Percentiles rank a stretch among this genome's conserved stretches.
phyloP scores from a whole-genome alignment of 768 basidiomycete species.

The Pleurotus platypus region DNA sequence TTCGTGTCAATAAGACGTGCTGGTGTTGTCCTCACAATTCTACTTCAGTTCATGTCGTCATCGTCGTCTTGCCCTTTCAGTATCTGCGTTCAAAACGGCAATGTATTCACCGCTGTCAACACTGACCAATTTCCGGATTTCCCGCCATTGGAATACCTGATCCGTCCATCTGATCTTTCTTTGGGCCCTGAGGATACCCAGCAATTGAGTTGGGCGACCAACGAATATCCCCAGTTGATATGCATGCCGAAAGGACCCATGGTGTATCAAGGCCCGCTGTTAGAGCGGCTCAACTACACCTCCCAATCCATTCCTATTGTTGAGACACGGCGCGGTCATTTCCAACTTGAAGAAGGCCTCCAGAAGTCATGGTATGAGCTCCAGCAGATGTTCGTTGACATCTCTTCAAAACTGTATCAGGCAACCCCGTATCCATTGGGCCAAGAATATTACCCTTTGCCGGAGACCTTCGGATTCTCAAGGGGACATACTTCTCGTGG shows the following conservation, averaged over 20 bases:
- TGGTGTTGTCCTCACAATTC: no score
- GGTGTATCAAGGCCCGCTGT: background rate
- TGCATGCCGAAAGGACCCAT: conserved; percentile 1
- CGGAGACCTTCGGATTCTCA: conserved; percentile 6
- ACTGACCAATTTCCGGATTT: background rate
- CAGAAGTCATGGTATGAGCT: background rate
- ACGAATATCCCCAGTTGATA: background rate
- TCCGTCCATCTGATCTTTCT: background rate
- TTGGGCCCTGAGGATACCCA: background rate
- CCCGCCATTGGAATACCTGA: background rate
- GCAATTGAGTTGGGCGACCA: background rate
- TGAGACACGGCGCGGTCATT: background rate
- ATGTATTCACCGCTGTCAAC: background rate
- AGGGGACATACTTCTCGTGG: background rate
- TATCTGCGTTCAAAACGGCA: background rate
- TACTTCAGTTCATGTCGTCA: no score
- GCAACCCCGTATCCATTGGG: background rate
- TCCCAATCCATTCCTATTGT: no score
- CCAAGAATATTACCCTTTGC: conserved; percentile 3
- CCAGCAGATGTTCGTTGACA: background rate
- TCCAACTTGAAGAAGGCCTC: background rate
- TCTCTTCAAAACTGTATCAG: background rate
- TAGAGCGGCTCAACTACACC: background rate
- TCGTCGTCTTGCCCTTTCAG: no score
- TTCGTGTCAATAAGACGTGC: no score